Percentiles rank a stretch among this genome's conserved stretches.
phyloP scores from a whole-genome alignment of 768 basidiomycete species.

The Rickenella mellea region DNA sequence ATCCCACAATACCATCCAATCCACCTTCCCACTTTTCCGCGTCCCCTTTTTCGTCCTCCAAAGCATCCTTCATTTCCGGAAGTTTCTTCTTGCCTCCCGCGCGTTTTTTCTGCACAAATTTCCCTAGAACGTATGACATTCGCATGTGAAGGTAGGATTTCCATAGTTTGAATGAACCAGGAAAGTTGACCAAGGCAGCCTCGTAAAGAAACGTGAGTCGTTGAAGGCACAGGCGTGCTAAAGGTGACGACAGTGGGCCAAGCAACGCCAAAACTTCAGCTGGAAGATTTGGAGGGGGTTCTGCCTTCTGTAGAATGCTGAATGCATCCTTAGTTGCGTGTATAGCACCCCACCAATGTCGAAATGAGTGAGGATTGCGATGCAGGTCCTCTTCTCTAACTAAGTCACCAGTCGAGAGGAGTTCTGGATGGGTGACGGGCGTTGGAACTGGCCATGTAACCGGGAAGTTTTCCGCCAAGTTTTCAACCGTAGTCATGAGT shows the following conservation, averaged over 20 bases:
- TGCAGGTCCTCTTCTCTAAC: slow-evolving; percentile 90
- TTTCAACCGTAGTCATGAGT: slow-evolving; percentile 38
- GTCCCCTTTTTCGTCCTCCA: slow-evolving; percentile 78
- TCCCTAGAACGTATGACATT: slow-evolving; percentile 80
- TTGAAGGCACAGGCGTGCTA: slow-evolving; percentile 69
- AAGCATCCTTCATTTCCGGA: slow-evolving; percentile 80
- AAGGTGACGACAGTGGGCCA: slow-evolving; percentile 69
- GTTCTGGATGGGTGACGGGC: slow-evolving; percentile 65
- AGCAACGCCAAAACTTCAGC: slow-evolving; percentile 51
- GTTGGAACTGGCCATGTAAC: slow-evolving; percentile 79
- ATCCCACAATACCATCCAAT: slow-evolving; percentile 84
- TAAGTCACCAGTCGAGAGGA: slow-evolving; percentile 69
- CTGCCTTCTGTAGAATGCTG: slow-evolving; percentile 44
- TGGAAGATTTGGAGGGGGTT: slow-evolving; percentile 35
- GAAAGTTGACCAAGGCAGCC: slow-evolving; percentile 78
- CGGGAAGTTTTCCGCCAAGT: slow-evolving; percentile 59
- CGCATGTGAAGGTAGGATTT: slow-evolving; percentile 82
- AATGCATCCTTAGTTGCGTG: slow-evolving; percentile 62
- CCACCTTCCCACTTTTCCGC: slow-evolving; percentile 80
- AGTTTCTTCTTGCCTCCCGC: slow-evolving; percentile 88
- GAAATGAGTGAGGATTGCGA: slow-evolving; percentile 83
- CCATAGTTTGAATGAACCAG: slow-evolving; percentile 92
- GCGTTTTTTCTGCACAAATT: slow-evolving; percentile 57
- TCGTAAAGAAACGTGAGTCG: slow-evolving; percentile 90
- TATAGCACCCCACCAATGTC: slow-evolving; percentile 90